These are phyloP conservation scores for Hemerocallis citrina DNA, from an alignment of 106 monocot genomes.

Conservation along the genomic window DNA sequence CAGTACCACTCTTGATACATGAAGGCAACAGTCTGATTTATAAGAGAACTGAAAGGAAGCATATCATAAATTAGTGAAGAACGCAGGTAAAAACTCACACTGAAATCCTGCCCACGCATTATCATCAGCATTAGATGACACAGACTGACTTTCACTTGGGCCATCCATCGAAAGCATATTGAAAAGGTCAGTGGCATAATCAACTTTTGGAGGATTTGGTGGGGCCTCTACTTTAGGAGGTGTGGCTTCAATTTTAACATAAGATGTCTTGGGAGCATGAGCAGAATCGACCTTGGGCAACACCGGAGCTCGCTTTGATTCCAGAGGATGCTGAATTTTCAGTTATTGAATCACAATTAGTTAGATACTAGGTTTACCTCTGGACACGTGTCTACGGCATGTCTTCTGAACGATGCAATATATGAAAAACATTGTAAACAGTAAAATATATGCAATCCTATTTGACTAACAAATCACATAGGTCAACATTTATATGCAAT, in stretches of 20 bases:
- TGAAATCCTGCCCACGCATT: constrained; percentile 84
- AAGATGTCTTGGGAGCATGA: constrained; percentile 18
- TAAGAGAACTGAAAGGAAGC: background rate
- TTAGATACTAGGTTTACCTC: background rate
- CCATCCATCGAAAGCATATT: constrained; percentile 77
- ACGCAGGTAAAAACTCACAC: constrained; percentile 29
- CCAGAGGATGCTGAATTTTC: constrained; percentile 31
- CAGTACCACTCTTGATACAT: background rate
- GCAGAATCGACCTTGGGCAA: constrained; percentile 32
- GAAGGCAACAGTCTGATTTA: background rate
- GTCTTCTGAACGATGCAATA: too few relatives aligned
- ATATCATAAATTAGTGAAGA: background rate
- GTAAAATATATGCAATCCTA: too few relatives aligned
- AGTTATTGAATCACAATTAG: background rate
- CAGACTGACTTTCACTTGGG: constrained; percentile 43
- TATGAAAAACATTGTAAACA: too few relatives aligned
- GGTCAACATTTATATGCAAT: too few relatives aligned
- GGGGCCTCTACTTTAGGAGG: constrained; percentile 14
- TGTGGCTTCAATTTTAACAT: constrained; percentile 19
- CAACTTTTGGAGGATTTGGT: constrained; percentile 52
- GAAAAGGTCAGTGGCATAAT: constrained; percentile 80
- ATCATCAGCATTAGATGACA: constrained; percentile 47
- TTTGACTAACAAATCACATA: too few relatives aligned
- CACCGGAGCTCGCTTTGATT: constrained; percentile 34
- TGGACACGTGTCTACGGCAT: too few relatives aligned